A percentile compares a stretch with the other conserved stretches of the same genome.
These are phyloP conservation scores for Lentinula aciculospora DNA, from an alignment of 768 basidiomycete genomes.

Conservation along the genomic window DNA sequence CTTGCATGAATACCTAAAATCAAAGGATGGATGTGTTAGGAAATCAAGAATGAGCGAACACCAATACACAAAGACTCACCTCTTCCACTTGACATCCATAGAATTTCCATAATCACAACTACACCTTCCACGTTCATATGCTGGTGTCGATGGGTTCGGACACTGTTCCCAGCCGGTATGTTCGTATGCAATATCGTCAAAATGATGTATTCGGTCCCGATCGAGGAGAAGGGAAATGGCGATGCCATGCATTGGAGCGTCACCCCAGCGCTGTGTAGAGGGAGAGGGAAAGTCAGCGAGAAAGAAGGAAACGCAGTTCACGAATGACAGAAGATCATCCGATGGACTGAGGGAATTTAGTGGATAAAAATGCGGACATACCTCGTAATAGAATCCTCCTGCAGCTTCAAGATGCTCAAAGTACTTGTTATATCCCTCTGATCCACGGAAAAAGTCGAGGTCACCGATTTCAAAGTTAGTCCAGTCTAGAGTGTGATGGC, in stretches of 20 bases:
- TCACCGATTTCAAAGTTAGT: conserved; percentile 65
- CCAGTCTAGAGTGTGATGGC: conserved; percentile 35
- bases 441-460: conserved; percentile 58
- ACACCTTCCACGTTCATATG: conserved; percentile 3
- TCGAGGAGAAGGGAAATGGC: conserved; percentile 44
- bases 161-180: conserved; percentile 63
- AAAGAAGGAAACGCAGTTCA: too few relatives aligned
- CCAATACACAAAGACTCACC: neutral
- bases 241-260: conserved; percentile 54
- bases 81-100: conserved; percentile 3
- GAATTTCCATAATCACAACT: neutral
- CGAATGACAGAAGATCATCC: too few relatives aligned
- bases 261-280: conserved; percentile 21
- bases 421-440: conserved; percentile 56
- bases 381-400: conserved; percentile 73
- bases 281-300: too few relatives aligned
- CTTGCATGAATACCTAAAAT: neutral
- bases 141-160: conserved; percentile 15
- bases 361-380: conserved; percentile 10
- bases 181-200: conserved; percentile 60
- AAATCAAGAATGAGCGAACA: neutral
- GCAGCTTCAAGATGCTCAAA: conserved; percentile 58
- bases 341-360: neutral
- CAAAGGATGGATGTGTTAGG: too few relatives aligned
- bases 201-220: conserved; percentile 56